A percentile compares a stretch with the other conserved stretches of the same genome.
Conservation (phyloP, 169 alveolate species). For the Theileria parva region DNA sequence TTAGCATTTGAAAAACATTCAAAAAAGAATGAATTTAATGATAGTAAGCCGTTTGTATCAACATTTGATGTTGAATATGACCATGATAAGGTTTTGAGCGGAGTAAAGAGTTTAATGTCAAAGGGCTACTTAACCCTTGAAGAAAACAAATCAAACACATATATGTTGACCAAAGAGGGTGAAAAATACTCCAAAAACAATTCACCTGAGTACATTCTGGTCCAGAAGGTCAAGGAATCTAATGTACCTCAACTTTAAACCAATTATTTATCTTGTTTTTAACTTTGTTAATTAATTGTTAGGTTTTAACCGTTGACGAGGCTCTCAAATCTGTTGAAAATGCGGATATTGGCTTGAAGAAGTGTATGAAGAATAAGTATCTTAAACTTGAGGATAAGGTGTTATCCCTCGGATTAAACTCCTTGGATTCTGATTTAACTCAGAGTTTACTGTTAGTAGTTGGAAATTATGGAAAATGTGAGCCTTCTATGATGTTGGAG, state of each 20-base stretch:
- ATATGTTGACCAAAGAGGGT: constrained; percentile 76
- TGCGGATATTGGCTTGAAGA: constrained; percentile 34
- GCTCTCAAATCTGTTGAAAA: constrained; percentile 16
- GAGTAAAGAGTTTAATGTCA: constrained; percentile 77
- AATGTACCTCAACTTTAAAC: neutral
- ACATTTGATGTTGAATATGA: constrained; percentile 58
- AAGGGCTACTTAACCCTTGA: constrained; percentile 70
- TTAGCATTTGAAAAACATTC: constrained; percentile 41
- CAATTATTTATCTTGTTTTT: neutral
- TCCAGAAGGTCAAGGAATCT: constrained; percentile 49
- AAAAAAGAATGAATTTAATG: constrained; percentile 24
- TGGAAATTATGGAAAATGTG: constrained; percentile 13
- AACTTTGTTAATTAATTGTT: constrained; percentile 35
- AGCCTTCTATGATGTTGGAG: constrained; percentile 16
- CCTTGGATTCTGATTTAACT: constrained; percentile 33
- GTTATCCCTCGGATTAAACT: constrained; percentile 27
- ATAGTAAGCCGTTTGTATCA: constrained; percentile 18
- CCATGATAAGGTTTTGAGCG: constrained; percentile 75
- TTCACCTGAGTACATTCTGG: constrained; percentile 76
- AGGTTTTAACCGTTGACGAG: constrained; percentile 22
- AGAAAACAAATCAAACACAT: constrained; percentile 51
- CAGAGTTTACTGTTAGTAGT: constrained; percentile 24
- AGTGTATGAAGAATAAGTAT: constrained; percentile 17
- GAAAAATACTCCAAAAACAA: constrained; percentile 65
- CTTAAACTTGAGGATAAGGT: constrained; percentile 41